Evolutionary conservation across 2,329 filamentous ascomycete species (phyloP), one percentile per base, ranked within the genome.

Genomic region (Sarocladium oryzae): DNA sequence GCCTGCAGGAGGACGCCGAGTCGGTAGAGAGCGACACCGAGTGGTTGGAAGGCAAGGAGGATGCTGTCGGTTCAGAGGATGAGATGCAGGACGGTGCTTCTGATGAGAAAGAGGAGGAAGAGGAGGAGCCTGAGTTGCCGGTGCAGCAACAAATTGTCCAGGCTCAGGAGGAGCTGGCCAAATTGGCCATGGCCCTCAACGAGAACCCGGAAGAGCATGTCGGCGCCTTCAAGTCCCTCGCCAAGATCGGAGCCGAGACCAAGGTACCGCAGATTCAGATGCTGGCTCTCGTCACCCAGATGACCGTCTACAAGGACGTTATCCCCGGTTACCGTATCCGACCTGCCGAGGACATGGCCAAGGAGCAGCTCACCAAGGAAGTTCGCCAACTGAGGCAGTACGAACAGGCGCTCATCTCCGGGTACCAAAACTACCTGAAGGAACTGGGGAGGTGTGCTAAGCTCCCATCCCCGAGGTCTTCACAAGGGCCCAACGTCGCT

Each of bases 291-390:
- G 88, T 85, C 45, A 89, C 93, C 20, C 91, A 96, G 68, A 78
- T 93, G 65, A 81, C 91, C 1, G 83, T 97, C 11, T 99, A 92
- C 75, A 96, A 92, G 66, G 93, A 97, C 68, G 81, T 96, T 43
- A 97, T 99, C 53, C 93, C 93, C 0, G 93, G 93, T 20, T 99
- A 99, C 66, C 81, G 93, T 54, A 97, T 99, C 72, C 85, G 93
- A 16, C 87, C 89, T 1, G 75, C 79, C 1, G 89, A 95, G 54
- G 86, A 89, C 28, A 82, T 85, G 40, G 77, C 85, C 62, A 79
- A 80, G 53, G 85, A 85, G 56, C 95, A 95, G 66, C 72, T 97
- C 2, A 96, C 91, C 4, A 96, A 96, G 65, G 93, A 97, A 24
- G 89, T 97, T 30, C 84, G 86, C 62, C 86, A 82, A 58, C 70